phyloP scores from a whole-genome alignment of 2,329 filamentous ascomycete genomes.

The Rhytidhysteron rufulum region DNA sequence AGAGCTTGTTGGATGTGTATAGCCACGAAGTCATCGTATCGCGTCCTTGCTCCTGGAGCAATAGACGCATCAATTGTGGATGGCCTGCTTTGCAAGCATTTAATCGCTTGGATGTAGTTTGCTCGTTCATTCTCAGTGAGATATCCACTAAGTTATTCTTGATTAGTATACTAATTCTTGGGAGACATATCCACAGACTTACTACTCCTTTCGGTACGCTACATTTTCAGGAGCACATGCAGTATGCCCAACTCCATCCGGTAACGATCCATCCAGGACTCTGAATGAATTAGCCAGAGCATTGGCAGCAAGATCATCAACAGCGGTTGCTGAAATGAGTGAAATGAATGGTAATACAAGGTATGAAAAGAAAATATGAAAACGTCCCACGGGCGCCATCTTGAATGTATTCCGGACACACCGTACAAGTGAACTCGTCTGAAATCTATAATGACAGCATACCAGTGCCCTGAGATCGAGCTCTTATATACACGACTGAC shows the following conservation, averaged over 20 bases:
- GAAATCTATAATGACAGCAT: too few relatives aligned
- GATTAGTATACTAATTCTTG: not conserved
- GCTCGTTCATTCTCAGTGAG: conserved; percentile 26
- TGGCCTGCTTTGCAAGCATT: conserved; percentile 28
- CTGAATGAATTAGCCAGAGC: conserved; percentile 3
- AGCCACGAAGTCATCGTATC: conserved; percentile 36
- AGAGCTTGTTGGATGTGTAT: conserved; percentile 34
- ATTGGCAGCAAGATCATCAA: conserved; percentile 5
- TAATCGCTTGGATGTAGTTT: conserved; percentile 33
- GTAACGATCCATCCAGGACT: conserved; percentile 2
- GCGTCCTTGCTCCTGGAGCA: conserved; percentile 26
- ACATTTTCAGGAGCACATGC: conserved; percentile 2
- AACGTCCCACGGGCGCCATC: too few relatives aligned
- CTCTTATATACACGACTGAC: too few relatives aligned
- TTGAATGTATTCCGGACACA: too few relatives aligned
- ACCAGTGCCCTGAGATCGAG: too few relatives aligned
- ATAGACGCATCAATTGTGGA: conserved; percentile 22
- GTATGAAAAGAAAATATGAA: too few relatives aligned
- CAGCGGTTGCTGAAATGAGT: conserved; percentile 1
- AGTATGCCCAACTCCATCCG: conserved; percentile 5
- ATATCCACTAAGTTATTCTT: conserved; percentile 11
- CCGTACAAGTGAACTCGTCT: too few relatives aligned
- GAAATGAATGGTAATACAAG: too few relatives aligned
- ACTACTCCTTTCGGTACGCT: not conserved
- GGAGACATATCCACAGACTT: not conserved